Conservation (phyloP, 1,139 yeast genomes). For the Williopsis jadinii region DNA sequence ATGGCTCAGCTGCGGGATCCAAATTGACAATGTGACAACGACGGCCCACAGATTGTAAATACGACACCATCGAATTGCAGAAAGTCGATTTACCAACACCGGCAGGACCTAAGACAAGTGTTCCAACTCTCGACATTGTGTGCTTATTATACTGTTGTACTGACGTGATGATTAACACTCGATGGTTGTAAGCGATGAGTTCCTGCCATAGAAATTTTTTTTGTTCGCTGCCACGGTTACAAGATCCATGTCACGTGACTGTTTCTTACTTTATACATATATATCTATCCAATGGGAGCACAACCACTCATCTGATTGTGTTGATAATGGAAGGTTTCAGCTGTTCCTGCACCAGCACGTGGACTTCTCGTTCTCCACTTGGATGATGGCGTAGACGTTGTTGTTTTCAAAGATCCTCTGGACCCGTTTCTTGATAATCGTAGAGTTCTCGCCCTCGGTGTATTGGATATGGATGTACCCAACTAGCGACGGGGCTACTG, state of each 20-base stretch:
- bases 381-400: slow-evolving; percentile 48
- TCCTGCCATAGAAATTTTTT: too few species aligned
- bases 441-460: slow-evolving; percentile 58
- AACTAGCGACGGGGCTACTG: slow-evolving; percentile 24
- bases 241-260: too few species aligned
- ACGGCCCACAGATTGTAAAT: slow-evolving; percentile 87
- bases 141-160: neutral
- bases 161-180: neutral
- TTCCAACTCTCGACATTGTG: slow-evolving; percentile 91
- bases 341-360: slow-evolving; percentile 45
- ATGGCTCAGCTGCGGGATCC: slow-evolving; percentile 97
- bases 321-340: too few species aligned
- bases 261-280: too few species aligned
- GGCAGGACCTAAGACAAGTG: slow-evolving; percentile 94
- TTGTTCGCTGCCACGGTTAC: too few species aligned
- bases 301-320: too few species aligned
- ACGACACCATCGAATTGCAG: slow-evolving; percentile 78
- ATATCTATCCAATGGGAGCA: too few species aligned
- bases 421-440: slow-evolving; percentile 56
- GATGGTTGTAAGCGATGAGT: too few species aligned
- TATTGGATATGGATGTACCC: slow-evolving; percentile 69
- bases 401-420: slow-evolving; percentile 35
- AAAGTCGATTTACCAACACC: slow-evolving; percentile 95
- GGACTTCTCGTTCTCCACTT: slow-evolving; percentile 52
- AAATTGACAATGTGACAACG: slow-evolving; percentile 90